These are phyloP conservation scores for Candida takata DNA, from an alignment of 805 yeast genomes.

Conservation along the genomic window DNA sequence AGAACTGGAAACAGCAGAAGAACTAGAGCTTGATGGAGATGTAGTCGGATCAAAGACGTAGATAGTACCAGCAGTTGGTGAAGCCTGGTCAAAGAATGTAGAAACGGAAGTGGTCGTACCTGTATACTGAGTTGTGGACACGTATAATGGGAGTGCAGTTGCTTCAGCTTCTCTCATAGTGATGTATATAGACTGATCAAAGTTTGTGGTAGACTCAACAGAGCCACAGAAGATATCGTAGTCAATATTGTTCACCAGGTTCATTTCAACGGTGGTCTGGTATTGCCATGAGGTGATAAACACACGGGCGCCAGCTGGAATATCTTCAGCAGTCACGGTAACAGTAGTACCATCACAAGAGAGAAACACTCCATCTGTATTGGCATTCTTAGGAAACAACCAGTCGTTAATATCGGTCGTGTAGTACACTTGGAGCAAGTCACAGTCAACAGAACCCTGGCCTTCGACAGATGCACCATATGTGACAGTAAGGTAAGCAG, in stretches of 20 bases:
- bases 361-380: conserved; percentile 12
- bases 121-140: conserved; percentile 14
- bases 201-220: conserved; percentile 1
- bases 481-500: conserved; percentile 23
- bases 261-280: conserved; percentile 3
- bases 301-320: conserved; percentile 24
- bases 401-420: conserved; percentile 29
- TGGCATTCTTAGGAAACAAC: conserved; percentile 22
- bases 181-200: conserved; percentile 4
- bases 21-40: conserved; percentile 5
- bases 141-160: conserved; percentile 14
- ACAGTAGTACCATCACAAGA: conserved; percentile 21
- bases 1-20: conserved; percentile 1
- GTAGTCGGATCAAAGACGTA: conserved; percentile 14
- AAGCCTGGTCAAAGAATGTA: conserved; percentile 8
- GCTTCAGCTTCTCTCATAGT: conserved; percentile 16
- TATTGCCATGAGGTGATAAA: conserved; percentile 28
- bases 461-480: conserved; percentile 13
- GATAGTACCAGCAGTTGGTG: conserved; percentile 17
- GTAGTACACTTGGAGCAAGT: conserved; percentile 12
- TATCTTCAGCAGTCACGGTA: conserved; percentile 11
- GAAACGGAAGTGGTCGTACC: conserved; percentile 15
- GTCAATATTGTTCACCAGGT: conserved; percentile 7
- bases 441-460: conserved; percentile 19
- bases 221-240: conserved; percentile 13